A percentile compares a stretch with the other conserved stretches of the same genome.
phyloP scores from a whole-genome alignment of 352 stramenopile species.

The Vaucheria bursata region DNA sequence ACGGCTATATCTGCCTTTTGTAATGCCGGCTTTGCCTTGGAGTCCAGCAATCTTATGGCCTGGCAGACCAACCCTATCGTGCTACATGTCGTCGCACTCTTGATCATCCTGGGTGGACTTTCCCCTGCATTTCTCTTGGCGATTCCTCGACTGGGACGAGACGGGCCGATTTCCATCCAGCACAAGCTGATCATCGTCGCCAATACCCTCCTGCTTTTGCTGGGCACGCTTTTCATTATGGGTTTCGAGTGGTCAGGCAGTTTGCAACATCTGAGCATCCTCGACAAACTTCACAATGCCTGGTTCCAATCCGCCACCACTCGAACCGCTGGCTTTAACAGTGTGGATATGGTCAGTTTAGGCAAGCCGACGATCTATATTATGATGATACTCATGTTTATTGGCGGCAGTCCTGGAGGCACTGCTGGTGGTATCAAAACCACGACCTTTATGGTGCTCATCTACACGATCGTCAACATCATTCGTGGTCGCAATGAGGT shows the following conservation, averaged over 20 bases:
- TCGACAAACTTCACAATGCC: background rate
- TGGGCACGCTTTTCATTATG: background rate
- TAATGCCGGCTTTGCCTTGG: background rate
- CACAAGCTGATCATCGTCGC: background rate
- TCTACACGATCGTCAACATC: background rate
- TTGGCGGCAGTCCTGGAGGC: background rate
- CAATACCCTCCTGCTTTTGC: background rate
- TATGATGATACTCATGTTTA: background rate
- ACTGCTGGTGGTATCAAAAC: slow-evolving; percentile 2
- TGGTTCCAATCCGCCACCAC: background rate
- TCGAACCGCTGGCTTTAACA: background rate
- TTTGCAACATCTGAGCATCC: background rate
- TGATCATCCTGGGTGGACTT: background rate
- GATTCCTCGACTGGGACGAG: background rate
- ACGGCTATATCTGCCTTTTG: background rate
- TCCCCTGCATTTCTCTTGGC: background rate
- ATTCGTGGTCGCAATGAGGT: background rate
- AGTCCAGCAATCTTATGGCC: background rate
- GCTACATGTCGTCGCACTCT: background rate
- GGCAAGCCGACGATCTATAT: background rate
- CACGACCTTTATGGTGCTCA: background rate
- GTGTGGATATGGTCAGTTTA: background rate
- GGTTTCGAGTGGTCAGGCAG: background rate
- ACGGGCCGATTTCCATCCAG: background rate
- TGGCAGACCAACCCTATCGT: background rate